Evolutionary conservation across 148 eudicot genomes (phyloP).

Genomic region (Spergularia bocconei): DNA sequence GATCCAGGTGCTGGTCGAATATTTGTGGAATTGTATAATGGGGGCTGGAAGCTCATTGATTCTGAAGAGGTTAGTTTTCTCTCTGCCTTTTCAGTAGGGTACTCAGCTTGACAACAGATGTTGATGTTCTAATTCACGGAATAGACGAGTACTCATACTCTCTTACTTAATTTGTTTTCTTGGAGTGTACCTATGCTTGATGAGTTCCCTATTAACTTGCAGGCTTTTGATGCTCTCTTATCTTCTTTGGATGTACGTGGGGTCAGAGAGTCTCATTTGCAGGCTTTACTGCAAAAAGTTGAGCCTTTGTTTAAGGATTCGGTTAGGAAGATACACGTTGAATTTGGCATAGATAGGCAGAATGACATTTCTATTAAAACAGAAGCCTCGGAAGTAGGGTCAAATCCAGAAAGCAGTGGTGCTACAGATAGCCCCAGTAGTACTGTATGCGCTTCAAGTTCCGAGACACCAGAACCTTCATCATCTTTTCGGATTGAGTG

Average conservation of each 20-base stretch:
- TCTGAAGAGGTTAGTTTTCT: conserved; percentile 56
- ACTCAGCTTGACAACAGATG: no score
- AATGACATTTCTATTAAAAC: conserved; percentile 23
- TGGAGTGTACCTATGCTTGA: background rate
- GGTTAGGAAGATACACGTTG: conserved; percentile 36
- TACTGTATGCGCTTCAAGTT: conserved; percentile 28
- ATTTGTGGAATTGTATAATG: conserved; percentile 65
- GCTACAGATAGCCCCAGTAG: conserved; percentile 44
- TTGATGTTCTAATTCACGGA: background rate
- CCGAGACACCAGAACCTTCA: conserved; percentile 40
- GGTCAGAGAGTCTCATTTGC: conserved; percentile 67
- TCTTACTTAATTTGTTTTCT: background rate
- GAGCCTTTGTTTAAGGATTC: conserved; percentile 62
- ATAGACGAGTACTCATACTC: background rate
- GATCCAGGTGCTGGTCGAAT: conserved; percentile 92
- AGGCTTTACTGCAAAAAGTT: conserved; percentile 58
- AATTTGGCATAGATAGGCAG: conserved; percentile 16
- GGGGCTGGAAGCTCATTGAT: conserved; percentile 86
- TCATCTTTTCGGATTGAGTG: conserved; percentile 49
- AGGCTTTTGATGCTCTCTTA: conserved; percentile 77
- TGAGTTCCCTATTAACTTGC: conserved; percentile 18
- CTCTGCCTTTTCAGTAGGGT: background rate
- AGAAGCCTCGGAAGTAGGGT: conserved; percentile 33
- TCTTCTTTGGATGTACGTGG: conserved; percentile 84
- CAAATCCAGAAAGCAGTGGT: conserved; percentile 30